Percentiles rank a stretch among this genome's conserved stretches.
Evolutionary conservation across 1,284 basidiomycete genomes (phyloP).

Genomic region (Pseudozyma tsukubaensis): DNA sequence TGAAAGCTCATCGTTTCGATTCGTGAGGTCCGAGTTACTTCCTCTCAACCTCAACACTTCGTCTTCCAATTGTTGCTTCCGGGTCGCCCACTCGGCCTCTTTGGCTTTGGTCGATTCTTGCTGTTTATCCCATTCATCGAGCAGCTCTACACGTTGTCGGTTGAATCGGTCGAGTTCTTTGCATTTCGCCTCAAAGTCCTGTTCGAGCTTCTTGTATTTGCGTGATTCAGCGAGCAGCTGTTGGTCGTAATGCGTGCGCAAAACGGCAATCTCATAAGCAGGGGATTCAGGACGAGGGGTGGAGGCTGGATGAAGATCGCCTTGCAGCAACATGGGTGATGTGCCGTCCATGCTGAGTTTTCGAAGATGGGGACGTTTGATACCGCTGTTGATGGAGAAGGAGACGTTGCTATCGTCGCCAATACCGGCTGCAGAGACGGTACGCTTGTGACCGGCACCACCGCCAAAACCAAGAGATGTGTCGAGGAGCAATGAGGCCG

Average conservation of each 20-base stretch:
- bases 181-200: constrained; percentile 50
- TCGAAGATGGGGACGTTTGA: constrained; percentile 34
- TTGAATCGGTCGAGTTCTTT: constrained; percentile 61
- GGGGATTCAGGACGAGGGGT: constrained; percentile 36
- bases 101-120: constrained; percentile 39
- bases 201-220: constrained; percentile 59
- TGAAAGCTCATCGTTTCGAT: constrained; percentile 28
- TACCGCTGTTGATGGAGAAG: constrained; percentile 21
- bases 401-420: constrained; percentile 25
- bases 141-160: constrained; percentile 56
- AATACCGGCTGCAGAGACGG: constrained; percentile 34
- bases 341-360: constrained; percentile 44
- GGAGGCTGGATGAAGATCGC: constrained; percentile 27
- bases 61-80: constrained; percentile 39
- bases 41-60: constrained; percentile 39
- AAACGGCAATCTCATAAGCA: constrained; percentile 51
- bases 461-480: constrained; percentile 23
- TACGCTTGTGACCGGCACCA: constrained; percentile 19
- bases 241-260: constrained; percentile 57
- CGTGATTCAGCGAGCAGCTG: constrained; percentile 49
- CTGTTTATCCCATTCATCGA: constrained; percentile 60
- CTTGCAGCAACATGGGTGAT: constrained; percentile 35
- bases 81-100: constrained; percentile 38
- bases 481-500: constrained; percentile 32
- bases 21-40: constrained; percentile 37